These are phyloP conservation scores for Phytophthora lateralis DNA, from an alignment of 352 stramenopile genomes.

Conservation along the genomic window DNA sequence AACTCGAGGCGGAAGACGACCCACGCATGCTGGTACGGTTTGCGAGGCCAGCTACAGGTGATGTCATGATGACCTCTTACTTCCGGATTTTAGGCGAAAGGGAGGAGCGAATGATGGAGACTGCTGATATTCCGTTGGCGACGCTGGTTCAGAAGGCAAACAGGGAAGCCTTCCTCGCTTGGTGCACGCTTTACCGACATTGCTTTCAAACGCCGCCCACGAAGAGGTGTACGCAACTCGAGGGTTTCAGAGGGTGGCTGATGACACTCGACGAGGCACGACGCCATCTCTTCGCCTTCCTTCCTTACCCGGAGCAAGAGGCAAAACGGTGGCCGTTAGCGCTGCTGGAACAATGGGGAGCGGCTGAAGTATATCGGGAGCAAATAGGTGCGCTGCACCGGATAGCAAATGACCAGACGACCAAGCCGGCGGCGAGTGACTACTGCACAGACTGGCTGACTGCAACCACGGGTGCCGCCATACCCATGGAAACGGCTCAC, in stretches of 20 bases:
- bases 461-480: too few species aligned
- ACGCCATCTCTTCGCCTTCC: neutral
- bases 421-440: too few species aligned
- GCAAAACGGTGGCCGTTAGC: neutral
- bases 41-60: neutral
- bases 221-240: too few species aligned
- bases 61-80: neutral
- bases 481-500: too few species aligned
- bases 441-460: too few species aligned
- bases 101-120: neutral
- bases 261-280: neutral
- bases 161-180: conserved; percentile 2
- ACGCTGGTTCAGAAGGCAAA: neutral
- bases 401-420: neutral
- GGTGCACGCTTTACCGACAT: neutral
- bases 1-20: too few species aligned
- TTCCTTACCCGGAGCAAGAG: conserved; percentile 5
- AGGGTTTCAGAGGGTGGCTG: neutral
- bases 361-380: neutral
- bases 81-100: neutral
- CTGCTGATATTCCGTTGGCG: neutral
- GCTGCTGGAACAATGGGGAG: neutral
- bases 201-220: neutral
- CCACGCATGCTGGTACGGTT: too few species aligned
- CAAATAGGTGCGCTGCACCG: neutral